Evolutionary conservation across 805 yeast species (phyloP), one percentile per base, ranked within the genome.

Genomic region (Candida ascalaphidarum): DNA sequence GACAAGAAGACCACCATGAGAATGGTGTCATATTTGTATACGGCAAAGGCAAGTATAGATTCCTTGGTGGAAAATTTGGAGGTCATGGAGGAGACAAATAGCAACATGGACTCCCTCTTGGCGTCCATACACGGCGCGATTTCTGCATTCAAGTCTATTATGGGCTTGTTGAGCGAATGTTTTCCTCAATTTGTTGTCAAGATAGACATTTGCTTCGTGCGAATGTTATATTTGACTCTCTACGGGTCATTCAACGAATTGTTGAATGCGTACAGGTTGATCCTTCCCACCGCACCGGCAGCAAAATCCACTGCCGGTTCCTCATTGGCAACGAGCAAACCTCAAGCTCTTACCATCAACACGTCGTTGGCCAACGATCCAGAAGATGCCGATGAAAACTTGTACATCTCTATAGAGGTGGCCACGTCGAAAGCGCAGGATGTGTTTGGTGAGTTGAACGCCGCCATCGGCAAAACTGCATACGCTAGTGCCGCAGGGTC

Each of bases 401-500:
- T 83, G 28, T 80, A 79, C 41, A 73, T 71, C 19, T 71, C 82
- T 12, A 63, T 83, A 23, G 70, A 65, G 17, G 60, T 65, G 11
- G 85, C 88, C 1, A 70, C 81, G 2, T 48, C 64, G 11, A 70
- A 81, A 30, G 88, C 95, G 2, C 81, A 75, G 41, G 71, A 71
- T n/a, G 94, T 84, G 2, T 78, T 81, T 41, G 68, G 78, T 17
- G 89, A 82, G 42, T 55, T 85, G 29, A 81, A 78, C 17, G 61
- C 68, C 32, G 83, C 82, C 0, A 74, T 81, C 26, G 65, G 77
- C 11, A 73, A 73, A 39, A 73, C 76, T 40, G 84, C 86, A 0
- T 55, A 72, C 13, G 74, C 65, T 6, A 44, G 68, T 19, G 64
- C 63, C 4, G n/a, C n/a, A n/a, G n/a, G n/a, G n/a, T 44, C 39